Percentiles rank a stretch among this genome's conserved stretches.
phyloP scores from a whole-genome alignment of 2,329 filamentous ascomycete species.

The Trichoderma sp. region DNA sequence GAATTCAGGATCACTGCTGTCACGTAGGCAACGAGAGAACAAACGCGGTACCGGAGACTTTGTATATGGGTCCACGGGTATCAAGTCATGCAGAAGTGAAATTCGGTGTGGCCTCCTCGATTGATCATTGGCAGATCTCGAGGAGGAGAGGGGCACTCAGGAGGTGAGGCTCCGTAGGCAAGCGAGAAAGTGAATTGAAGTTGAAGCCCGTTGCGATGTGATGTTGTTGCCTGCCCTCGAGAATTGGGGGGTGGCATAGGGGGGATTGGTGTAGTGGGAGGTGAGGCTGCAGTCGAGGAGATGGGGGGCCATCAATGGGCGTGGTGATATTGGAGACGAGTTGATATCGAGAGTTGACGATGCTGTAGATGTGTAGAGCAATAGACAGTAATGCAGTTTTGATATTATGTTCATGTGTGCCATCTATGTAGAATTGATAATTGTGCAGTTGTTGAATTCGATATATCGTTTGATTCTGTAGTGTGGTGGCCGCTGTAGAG shows the following conservation, averaged over 20 bases:
- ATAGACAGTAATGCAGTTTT: not conserved
- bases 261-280: not conserved
- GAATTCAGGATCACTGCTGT: conserved; percentile 6
- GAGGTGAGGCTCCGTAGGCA: not conserved
- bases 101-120: not conserved
- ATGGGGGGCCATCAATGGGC: not conserved
- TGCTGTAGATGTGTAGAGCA: not conserved
- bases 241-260: not conserved
- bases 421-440: not conserved
- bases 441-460: not conserved
- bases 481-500: not conserved
- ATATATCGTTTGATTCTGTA: not conserved
- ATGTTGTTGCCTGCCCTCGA: not conserved
- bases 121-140: not conserved
- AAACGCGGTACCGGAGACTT: not conserved
- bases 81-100: not conserved
- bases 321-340: not conserved
- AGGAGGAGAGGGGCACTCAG: not conserved
- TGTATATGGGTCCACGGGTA: not conserved
- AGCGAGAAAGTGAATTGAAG: not conserved
- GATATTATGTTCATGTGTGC: not conserved
- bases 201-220: not conserved
- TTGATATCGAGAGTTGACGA: not conserved
- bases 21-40: not conserved
- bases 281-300: not conserved